Conservation (phyloP, 257 asterid genomes). For the Solanum virginianum region DNA sequence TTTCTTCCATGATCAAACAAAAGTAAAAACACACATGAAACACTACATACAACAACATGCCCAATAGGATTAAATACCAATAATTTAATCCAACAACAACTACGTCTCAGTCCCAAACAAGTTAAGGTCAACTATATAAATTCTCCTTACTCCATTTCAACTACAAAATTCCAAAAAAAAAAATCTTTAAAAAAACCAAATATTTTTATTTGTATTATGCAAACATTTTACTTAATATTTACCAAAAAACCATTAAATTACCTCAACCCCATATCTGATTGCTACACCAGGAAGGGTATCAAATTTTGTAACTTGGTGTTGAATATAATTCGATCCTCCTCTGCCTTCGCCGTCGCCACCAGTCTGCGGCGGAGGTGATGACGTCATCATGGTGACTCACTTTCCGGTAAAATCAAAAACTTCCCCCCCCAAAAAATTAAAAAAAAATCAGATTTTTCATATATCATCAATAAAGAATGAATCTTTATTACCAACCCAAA, state of each 20-base stretch:
- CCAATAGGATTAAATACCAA: neutral
- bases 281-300: constrained; percentile 75
- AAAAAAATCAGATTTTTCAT: neutral
- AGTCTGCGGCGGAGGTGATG: neutral
- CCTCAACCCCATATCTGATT: constrained; percentile 84
- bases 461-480: neutral
- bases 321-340: constrained; percentile 27
- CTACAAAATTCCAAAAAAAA: neutral
- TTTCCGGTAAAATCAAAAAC: neutral
- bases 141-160: neutral
- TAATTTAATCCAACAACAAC: neutral
- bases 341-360: neutral
- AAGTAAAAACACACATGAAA: neutral
- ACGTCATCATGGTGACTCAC: neutral
- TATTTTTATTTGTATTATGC: neutral
- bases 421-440: neutral
- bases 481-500: neutral
- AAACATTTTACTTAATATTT: neutral
- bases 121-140: neutral
- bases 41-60: neutral
- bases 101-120: neutral
- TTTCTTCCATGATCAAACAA: neutral
- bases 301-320: constrained; percentile 45
- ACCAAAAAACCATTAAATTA: neutral
- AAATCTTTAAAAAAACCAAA: neutral